Evolutionary conservation across 2,329 filamentous ascomycete species (phyloP), one percentile per base, ranked within the genome.

Genomic region (Aspergillus sp.): DNA sequence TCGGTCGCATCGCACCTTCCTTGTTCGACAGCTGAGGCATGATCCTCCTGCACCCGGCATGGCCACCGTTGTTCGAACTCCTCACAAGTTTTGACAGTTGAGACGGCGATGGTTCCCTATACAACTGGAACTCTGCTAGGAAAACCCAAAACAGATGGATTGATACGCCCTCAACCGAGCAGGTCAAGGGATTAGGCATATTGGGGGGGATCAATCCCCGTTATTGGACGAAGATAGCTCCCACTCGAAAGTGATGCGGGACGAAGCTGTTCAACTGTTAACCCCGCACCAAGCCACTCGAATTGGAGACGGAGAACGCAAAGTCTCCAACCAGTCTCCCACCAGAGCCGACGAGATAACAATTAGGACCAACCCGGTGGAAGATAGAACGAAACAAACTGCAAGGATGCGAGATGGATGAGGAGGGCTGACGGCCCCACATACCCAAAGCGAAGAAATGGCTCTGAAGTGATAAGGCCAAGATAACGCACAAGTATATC

Each of bases 1-100:
- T 9, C 54, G 57, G 30, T 63, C 57, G n/a, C 61, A 61, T 31
- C 58, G 54, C 28, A 63, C 57, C 31, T 63, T 63, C 13, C 58
- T 41, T 15, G 61, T n/a, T 3, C 50, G 61, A 23, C 61, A 60
- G 45, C 15, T 23, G n/a, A 58, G 48, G 25, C 54, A 63, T 8
- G 61, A 57, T 19, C 58, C 49, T 51, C 48, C 43, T 25, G 43
- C 31, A 52, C 30, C 19, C n/a, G 13, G 53, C 7, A 43, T 22
- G 2, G 46, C 45, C 15, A 49, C 51, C 13, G 17, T 31, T n/a
- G 25, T 23, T 17, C 13, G 7, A 31, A 15, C 22, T 34, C 28
- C 6, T 13, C 23, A 17, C 11, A 13, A 28, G 7, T 23, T 34
- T 8, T 23, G 51, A 55, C 9, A 8, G 23, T 15, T 31, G 22